Evolutionary conservation across 148 eudicot species (phyloP), one percentile per base, ranked within the genome.

Genomic region (Rhododendron griersonianum): DNA sequence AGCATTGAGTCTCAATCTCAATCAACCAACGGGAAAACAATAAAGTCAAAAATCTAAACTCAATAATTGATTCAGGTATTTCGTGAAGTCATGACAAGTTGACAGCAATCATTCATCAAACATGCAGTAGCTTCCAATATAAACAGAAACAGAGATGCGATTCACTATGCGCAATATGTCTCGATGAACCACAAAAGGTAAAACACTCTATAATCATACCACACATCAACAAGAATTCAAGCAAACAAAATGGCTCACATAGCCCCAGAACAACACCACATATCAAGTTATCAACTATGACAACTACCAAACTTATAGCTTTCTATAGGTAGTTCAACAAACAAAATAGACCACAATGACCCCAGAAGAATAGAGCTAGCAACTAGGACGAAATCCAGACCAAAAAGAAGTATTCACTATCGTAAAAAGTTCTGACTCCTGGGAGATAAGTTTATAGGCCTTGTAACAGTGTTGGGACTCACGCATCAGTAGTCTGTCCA

Each of bases 161-260:
- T 48, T 71, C 47, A 48, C 73, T 71, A 5, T 1, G 55, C 10
- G 48, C 55, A 61, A 28, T 45, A 59, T 7, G 16, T 65, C 53
- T 7, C 45, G 2, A 47, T 23, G 67, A 47, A 4, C 28, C 23
- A 71, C 18, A 71, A 71, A 73, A 83, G 15, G 53, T 45, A 15
- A 11, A 50, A 71, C 19, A 33, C 48, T 48, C 30, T 84, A 48
- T 25, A 48, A 41, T 33, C 21, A 33, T 14, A 35, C 13, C 67
- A 51, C 35, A 48, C 21, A 9, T 76, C 48, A 74, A 73, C 47
- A 28, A 71, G 18, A 55, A 2, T 16, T 19, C 65, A 84, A 84
- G 33, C 84, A 82, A 83, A 45, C 59, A 67, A 84, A 30, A 73
- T 48, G 44, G 85, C 18, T 4, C 77, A 25, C 71, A 25, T 65